A percentile compares a stretch with the other conserved stretches of the same genome.
Evolutionary conservation across 805 yeast genomes (phyloP).

Genomic region (Pichia exigua): DNA sequence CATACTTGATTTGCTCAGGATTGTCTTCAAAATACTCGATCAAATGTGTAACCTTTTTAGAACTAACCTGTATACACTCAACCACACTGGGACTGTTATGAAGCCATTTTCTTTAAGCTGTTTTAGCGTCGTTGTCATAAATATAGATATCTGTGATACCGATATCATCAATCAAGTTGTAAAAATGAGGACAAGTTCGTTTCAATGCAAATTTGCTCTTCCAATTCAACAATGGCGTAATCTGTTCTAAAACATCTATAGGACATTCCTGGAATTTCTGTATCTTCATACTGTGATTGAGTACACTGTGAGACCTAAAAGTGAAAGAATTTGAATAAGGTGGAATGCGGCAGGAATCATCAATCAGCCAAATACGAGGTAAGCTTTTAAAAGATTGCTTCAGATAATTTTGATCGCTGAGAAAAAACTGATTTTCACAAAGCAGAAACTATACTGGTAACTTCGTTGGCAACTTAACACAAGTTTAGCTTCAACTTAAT

Average conservation of each 20-base stretch:
- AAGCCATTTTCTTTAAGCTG: background rate
- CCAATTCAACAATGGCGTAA: background rate
- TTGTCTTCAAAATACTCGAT: background rate
- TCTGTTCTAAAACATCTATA: background rate
- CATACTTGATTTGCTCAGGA: background rate
- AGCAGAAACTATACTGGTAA: no score
- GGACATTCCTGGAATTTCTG: background rate
- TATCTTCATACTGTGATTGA: no score
- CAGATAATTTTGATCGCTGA: no score
- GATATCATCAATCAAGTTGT: background rate
- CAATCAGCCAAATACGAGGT: no score
- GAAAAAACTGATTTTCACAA: no score
- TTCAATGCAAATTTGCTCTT: background rate
- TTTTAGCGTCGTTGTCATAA: no score
- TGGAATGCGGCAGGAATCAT: no score
- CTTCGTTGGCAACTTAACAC: no score
- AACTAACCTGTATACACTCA: background rate
- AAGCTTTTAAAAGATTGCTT: no score
- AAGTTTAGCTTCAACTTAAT: no score
- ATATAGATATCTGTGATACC: background rate
- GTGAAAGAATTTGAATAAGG: no score
- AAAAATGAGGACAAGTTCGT: background rate
- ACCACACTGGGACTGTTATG: background rate
- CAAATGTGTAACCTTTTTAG: background rate
- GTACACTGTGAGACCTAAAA: background rate